Conservation (phyloP, 139 green algal genomes). For the Micromonas commoda region DNA sequence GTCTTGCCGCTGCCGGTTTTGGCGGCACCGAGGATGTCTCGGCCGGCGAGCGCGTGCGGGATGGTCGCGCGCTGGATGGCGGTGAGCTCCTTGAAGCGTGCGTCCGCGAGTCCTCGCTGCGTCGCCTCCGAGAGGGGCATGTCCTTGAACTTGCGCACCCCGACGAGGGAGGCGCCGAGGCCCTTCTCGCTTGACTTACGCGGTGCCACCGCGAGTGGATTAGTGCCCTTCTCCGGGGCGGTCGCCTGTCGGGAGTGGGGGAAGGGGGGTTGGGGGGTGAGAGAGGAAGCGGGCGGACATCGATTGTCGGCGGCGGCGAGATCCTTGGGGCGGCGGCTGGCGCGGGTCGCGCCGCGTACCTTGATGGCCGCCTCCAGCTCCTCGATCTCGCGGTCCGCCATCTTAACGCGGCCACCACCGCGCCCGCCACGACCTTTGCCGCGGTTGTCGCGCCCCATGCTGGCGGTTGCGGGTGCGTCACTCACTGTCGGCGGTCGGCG, state of each 20-base stretch:
- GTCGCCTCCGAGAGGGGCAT: conserved; percentile 38
- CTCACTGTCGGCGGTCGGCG: no score
- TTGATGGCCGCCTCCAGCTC: conserved; percentile 9
- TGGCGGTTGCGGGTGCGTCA: no score
- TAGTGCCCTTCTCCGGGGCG: conserved; percentile 2
- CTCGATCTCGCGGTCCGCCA: neutral
- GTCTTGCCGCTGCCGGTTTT: conserved; percentile 98
- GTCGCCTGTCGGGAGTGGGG: neutral
- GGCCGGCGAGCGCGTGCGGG: conserved; percentile 79
- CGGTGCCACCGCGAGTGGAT: conserved; percentile 15
- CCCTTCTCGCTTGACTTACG: conserved; percentile 4
- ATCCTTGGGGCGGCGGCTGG: no score
- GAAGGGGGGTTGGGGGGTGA: neutral
- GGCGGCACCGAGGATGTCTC: conserved; percentile 90
- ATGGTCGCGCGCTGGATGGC: conserved; percentile 88
- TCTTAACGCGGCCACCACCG: neutral
- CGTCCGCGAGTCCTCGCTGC: neutral
- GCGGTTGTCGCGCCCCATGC: no score
- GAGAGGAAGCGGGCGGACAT: neutral
- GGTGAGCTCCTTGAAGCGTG: conserved; percentile 50
- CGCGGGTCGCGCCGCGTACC: neutral
- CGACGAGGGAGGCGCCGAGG: neutral
- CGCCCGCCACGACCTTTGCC: no score
- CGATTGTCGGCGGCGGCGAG: neutral
- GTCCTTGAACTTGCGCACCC: conserved; percentile 27